Evolutionary conservation across 805 yeast species (phyloP), one percentile per base, ranked within the genome.

Genomic region (Saccharomycopsis olivae): DNA sequence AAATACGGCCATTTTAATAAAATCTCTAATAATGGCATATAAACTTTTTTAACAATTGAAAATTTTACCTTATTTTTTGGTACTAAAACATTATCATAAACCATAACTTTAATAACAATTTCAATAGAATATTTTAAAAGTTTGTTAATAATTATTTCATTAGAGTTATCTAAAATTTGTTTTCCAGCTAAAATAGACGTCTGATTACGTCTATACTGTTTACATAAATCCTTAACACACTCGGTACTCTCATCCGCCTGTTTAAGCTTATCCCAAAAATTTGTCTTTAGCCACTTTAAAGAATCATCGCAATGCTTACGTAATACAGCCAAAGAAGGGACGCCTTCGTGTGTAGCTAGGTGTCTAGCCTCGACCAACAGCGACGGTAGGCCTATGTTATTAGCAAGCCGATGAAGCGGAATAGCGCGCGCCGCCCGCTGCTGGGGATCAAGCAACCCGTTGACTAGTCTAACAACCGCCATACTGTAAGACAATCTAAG

Each of bases 351-450:
- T 0, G 98, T 89, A 3, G 94, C 88, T 51, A 74, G 71, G 57
- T 92, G 97, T 41, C 98, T 67, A 23, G 86, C 54, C 53, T 92
- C 98, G 1, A 92, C 98, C 57, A 92, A 86, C 52, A 71, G 71
- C 24, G 78, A 66, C 0, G 97, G 95, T 18, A 92, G 62, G 1
- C 73, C 70, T 17, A 84, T 58, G 33, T 69, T 68, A 39, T 63
- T 69, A 1, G 97, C 97, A 18, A 92, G 59, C 4, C 68, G 66
- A 47, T 81, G 80, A 50, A 92, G 60, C 4, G 96, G 88, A 13
- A 81, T 71, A 0, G 95, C 96, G 53, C 62, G 78, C 33, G 68
- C 71, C 1, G 87, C 73, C 50, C 78, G 83, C 57, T 92, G 98
- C 36, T 70, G 70, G 0, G 94, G 92, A 56, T 92, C 98, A 28